These are phyloP conservation scores for Smallanthus sonchifolius DNA, from an alignment of 129 eudicot genomes.

Conservation along the genomic window DNA sequence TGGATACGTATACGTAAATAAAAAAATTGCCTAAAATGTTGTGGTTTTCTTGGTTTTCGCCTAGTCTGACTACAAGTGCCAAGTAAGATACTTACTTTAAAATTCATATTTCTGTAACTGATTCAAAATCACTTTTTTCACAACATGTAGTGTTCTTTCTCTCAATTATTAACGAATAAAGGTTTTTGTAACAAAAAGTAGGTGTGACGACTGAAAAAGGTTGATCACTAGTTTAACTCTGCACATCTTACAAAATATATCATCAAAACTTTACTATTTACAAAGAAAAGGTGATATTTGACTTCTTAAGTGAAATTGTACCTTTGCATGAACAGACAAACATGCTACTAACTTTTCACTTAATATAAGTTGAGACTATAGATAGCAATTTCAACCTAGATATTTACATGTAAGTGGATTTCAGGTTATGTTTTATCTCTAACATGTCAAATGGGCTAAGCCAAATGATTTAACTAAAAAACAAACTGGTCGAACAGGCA, in stretches of 20 bases:
- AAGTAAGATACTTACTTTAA: no score
- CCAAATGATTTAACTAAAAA: neutral
- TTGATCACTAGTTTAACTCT: neutral
- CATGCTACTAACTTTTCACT: neutral
- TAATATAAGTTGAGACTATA: neutral
- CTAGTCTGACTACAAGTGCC: no score
- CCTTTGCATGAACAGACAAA: neutral
- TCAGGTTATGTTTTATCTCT: neutral
- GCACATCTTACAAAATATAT: neutral
- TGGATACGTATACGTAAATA: no score
- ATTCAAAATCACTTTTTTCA: no score
- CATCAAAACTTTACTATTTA: neutral
- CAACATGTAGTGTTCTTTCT: no score
- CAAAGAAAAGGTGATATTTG: neutral
- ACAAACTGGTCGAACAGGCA: neutral
- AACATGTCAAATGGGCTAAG: neutral
- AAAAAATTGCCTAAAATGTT: no score
- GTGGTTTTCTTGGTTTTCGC: no score
- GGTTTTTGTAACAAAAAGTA: neutral
- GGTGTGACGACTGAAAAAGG: neutral
- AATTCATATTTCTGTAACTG: no score
- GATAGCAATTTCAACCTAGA: neutral
- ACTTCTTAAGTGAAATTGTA: neutral
- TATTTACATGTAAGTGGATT: no score
- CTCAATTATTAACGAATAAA: no score